These are phyloP conservation scores for Fusarium avenaceum DNA, from an alignment of 2,329 filamentous ascomycete genomes.

Conservation along the genomic window DNA sequence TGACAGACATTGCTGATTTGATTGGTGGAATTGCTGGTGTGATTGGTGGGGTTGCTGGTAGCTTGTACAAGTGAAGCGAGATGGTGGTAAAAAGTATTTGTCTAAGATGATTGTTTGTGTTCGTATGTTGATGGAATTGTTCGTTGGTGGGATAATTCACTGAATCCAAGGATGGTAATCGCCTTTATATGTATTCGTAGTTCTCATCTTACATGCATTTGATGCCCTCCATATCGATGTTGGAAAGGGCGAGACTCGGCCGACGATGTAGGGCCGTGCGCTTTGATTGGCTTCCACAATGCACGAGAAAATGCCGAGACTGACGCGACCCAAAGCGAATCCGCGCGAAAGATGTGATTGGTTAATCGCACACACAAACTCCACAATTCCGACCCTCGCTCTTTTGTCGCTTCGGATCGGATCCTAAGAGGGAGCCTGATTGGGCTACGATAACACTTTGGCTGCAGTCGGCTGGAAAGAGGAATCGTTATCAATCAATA, in stretches of 20 bases:
- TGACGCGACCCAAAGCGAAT: background rate
- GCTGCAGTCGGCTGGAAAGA: too few relatives aligned
- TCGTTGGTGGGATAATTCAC: fast-evolving
- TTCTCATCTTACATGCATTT: background rate
- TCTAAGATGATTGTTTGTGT: background rate
- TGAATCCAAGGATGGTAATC: fast-evolving
- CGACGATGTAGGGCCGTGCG: background rate
- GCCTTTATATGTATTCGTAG: slow-evolving; percentile 3
- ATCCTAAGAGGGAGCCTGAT: too few relatives aligned
- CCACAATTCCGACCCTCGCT: too few relatives aligned
- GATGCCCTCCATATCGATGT: background rate
- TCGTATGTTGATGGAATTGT: background rate
- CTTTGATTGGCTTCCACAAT: slow-evolving; percentile 4
- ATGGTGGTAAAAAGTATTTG: background rate
- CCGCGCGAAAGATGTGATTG: too few relatives aligned
- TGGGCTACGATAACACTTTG: too few relatives aligned
- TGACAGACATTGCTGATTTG: slow-evolving; percentile 16
- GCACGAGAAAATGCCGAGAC: slow-evolving; percentile 33
- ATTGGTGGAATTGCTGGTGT: background rate
- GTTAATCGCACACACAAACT: too few relatives aligned
- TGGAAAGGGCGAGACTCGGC: slow-evolving; percentile 3
- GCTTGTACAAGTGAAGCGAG: background rate
- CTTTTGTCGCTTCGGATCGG: too few relatives aligned
- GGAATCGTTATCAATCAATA: too few relatives aligned
- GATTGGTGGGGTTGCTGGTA: too few relatives aligned